phyloP scores from a whole-genome alignment of 1,139 yeast species.

The Kodamaea plutei region DNA sequence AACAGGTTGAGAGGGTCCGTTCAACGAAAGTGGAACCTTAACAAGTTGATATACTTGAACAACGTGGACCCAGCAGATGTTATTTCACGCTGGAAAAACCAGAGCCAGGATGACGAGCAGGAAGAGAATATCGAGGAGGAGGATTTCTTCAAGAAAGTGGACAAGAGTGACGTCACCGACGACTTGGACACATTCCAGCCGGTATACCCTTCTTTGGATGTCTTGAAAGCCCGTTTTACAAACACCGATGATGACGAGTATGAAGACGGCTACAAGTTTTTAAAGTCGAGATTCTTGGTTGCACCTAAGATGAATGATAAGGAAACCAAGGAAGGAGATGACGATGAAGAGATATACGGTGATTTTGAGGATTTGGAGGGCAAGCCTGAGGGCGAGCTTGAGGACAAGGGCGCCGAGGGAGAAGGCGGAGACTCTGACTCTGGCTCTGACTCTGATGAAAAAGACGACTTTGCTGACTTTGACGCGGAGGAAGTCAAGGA shows the following conservation, averaged over 20 bases:
- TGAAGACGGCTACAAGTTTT: slow-evolving; percentile 42
- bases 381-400: slow-evolving; percentile 14
- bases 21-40: slow-evolving; percentile 68
- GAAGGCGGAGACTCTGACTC: slow-evolving; percentile 50
- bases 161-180: slow-evolving; percentile 23
- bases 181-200: slow-evolving; percentile 33
- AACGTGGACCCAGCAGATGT: slow-evolving; percentile 75
- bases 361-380: slow-evolving; percentile 76
- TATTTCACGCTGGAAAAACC: slow-evolving; percentile 65
- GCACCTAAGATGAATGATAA: slow-evolving; percentile 55
- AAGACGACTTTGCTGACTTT: slow-evolving; percentile 54
- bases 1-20: slow-evolving; percentile 37
- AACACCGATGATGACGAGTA: slow-evolving; percentile 37
- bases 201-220: slow-evolving; percentile 46
- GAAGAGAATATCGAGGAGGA: slow-evolving; percentile 44
- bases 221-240: slow-evolving; percentile 52
- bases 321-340: slow-evolving; percentile 34
- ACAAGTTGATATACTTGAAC: slow-evolving; percentile 73
- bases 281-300: slow-evolving; percentile 60
- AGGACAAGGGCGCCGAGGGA: slow-evolving; percentile 21
- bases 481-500: slow-evolving; percentile 48
- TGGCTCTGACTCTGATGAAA: slow-evolving; percentile 47
- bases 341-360: slow-evolving; percentile 55
- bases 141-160: slow-evolving; percentile 60
- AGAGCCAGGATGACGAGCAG: slow-evolving; percentile 46